These are phyloP conservation scores for Alnus rubra DNA, from an alignment of 306 rosid species.

Conservation along the genomic window DNA sequence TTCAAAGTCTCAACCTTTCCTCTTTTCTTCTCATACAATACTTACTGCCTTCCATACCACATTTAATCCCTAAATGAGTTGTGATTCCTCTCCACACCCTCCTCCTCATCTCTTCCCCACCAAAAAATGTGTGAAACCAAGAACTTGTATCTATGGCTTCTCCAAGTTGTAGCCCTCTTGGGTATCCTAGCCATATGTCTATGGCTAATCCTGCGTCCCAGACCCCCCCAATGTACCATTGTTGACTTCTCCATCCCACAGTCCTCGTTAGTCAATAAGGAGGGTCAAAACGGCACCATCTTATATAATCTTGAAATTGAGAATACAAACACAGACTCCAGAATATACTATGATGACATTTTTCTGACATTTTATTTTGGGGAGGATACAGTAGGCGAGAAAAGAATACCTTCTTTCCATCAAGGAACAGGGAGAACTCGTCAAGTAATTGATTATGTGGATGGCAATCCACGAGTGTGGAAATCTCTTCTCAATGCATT, in stretches of 20 bases:
- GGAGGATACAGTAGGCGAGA: constrained; percentile 36
- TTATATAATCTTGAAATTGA: constrained; percentile 35
- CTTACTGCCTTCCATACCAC: not conserved
- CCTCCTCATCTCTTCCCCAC: not conserved
- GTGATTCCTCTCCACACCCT: not conserved
- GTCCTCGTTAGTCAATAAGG: constrained; percentile 3
- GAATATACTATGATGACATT: constrained; percentile 33
- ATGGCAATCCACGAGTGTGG: constrained; percentile 25
- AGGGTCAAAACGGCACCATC: constrained; percentile 32
- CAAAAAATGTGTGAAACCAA: constrained; percentile 27
- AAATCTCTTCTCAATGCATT: constrained; percentile 33
- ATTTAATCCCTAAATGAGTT: not conserved
- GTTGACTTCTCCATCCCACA: constrained; percentile 32
- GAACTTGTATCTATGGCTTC: constrained; percentile 26
- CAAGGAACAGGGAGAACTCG: constrained; percentile 28
- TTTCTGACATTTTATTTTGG: constrained; percentile 36
- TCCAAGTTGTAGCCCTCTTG: constrained; percentile 30
- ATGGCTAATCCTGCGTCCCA: constrained; percentile 47
- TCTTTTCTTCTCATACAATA: not conserved
- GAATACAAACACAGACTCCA: constrained; percentile 49
- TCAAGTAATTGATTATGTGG: not conserved
- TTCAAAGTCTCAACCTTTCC: not conserved
- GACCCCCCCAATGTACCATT: constrained; percentile 35
- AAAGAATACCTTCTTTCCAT: constrained; percentile 37
- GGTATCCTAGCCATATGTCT: constrained; percentile 38